Percentiles rank a stretch among this genome's conserved stretches.
Evolutionary conservation across 805 yeast genomes (phyloP).

Genomic region (Vanderwaltozyma polyspora): DNA sequence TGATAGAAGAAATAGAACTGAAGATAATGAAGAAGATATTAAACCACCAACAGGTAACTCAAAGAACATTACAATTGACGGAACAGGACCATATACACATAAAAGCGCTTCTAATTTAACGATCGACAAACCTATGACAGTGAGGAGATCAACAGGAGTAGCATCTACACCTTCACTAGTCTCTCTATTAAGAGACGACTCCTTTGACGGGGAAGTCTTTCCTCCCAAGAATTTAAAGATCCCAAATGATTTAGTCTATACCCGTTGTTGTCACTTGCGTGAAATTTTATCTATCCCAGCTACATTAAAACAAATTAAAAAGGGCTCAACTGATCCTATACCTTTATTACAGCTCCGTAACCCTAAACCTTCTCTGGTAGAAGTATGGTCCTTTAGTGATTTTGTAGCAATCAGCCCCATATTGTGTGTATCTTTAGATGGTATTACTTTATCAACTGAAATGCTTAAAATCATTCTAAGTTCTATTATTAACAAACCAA

Average conservation of each 20-base stretch:
- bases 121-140: constrained; percentile 36
- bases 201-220: constrained; percentile 13
- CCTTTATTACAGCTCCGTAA: constrained; percentile 66
- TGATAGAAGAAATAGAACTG: constrained; percentile 8
- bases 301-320: constrained; percentile 64
- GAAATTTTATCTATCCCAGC: constrained; percentile 91
- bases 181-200: constrained; percentile 10
- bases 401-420: constrained; percentile 80
- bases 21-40: not conserved
- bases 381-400: constrained; percentile 77
- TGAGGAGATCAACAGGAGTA: constrained; percentile 24
- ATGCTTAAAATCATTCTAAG: constrained; percentile 63
- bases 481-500: constrained; percentile 51
- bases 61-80: constrained; percentile 29
- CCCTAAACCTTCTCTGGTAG: constrained; percentile 82
- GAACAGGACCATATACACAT: too few species aligned
- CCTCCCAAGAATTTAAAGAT: constrained; percentile 25
- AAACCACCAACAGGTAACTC: constrained; percentile 25
- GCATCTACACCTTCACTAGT: constrained; percentile 19
- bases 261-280: constrained; percentile 85
- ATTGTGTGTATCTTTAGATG: constrained; percentile 67
- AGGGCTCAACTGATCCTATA: constrained; percentile 66
- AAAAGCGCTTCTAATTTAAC: constrained; percentile 30
- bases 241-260: constrained; percentile 63
- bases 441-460: constrained; percentile 58